Base-by-base conservation (phyloP, 2,329 filamentous ascomycete species). In the Xylariaceae sp. region DNA sequence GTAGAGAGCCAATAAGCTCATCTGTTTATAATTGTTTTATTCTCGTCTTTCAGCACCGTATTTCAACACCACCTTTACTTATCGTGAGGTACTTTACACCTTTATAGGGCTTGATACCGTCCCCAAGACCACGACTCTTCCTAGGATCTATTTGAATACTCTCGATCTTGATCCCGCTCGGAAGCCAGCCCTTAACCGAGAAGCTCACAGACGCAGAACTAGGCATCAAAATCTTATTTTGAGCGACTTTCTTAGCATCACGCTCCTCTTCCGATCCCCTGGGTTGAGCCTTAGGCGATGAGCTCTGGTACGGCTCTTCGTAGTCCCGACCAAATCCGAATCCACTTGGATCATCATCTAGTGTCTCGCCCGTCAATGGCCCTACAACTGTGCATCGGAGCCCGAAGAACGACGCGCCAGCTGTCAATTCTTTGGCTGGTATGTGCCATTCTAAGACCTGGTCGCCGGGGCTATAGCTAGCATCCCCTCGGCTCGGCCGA, bases 51-150 rank as follows among this genome's bases (percentile, higher is more conserved):
- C 55, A 83, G 64, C 82, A 85, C 59, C 83, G 72, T 58, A 83
- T 76, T 67, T 86, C 83, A 39, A 86, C 74, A 18, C 82, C 83
- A 12, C 78, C 77, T 55, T 81, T 82, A 62, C 82, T 86, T 43
- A 86, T 75, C 14, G 91, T 96, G 60, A 99, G 68, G 69, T 99
- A 99, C 71, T 99, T 99, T 58, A 99, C 94, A 1, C 94, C 94
- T 72, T 97, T 99, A 71, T 96, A 97, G 19, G 94, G 94, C 71
- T 90, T 95, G 36, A 97, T 83, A 2, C 87, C 83, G 58, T 95
- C 90, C 0, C 90, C 90, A 41, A 99, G 63, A 0, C 94, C 94
- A 49, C 86, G 81, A 68, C 89, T 95, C 71, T 86, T 90, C 66
- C 88, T 85, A n/a, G 82, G 75, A 65, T 90, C 77, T 59, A 90